phyloP scores from a whole-genome alignment of 2,329 filamentous ascomycete genomes.

The Colletotrichum tropicale region DNA sequence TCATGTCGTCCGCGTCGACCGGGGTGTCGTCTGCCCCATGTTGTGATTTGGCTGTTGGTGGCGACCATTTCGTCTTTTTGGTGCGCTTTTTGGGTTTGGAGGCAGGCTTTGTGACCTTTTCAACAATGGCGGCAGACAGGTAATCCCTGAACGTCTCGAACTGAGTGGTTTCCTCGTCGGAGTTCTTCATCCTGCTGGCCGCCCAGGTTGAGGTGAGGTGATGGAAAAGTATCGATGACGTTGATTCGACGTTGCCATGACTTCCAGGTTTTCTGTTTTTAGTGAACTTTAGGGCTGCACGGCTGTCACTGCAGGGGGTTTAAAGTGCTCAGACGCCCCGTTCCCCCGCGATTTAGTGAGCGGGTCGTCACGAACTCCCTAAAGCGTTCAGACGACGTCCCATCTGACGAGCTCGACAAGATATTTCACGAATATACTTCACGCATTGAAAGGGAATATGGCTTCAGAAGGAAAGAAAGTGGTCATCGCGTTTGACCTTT shows the following conservation, averaged over 20 bases:
- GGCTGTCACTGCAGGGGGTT: neutral
- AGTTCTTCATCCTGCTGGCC: conserved; percentile 50
- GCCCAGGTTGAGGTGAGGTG: neutral
- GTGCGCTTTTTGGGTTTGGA: conserved; percentile 51
- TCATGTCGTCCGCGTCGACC: conserved; percentile 67
- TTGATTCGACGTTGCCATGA: neutral
- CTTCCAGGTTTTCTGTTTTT: neutral
- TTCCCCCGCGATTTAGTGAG: neutral
- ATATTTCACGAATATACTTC: neutral
- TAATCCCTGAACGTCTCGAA: conserved; percentile 73
- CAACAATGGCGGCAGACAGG: conserved; percentile 71
- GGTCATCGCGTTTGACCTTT: conserved; percentile 75
- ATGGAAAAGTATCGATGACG: conserved; percentile 3
- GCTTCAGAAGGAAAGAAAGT: conserved; percentile 28
- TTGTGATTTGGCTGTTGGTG: neutral
- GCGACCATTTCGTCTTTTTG: conserved; percentile 26
- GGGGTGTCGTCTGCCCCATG: neutral
- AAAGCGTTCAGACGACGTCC: neutral
- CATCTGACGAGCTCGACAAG: neutral
- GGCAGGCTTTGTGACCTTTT: conserved; percentile 53
- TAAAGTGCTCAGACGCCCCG: neutral
- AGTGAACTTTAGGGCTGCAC: neutral
- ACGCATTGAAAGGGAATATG: neutral
- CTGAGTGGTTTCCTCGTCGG: conserved; percentile 6
- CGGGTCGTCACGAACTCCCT: neutral